Evolutionary conservation across 2,329 filamentous ascomycete genomes (phyloP), one percentile per base, ranked within the genome.

Genomic region (Podosphaera xanthii): DNA sequence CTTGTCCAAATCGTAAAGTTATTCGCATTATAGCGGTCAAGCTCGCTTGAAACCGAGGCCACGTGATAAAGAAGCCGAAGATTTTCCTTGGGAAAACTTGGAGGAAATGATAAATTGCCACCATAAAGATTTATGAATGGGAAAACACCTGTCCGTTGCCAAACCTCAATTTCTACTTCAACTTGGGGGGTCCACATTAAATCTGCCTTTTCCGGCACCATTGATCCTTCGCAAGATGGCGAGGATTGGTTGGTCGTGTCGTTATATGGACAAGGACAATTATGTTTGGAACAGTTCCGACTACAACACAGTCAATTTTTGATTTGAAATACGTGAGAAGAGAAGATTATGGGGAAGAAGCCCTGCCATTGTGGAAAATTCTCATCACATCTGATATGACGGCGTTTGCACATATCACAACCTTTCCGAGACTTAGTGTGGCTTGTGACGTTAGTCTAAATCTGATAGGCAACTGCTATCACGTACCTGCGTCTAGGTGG

Each of bases 351-450:
- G 44, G n/a, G 38, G 56, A 10, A 33, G 31, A 33, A 60, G 50
- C 56, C 78, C 67, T 77, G 94, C 89, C 91, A 98, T 79, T 98
- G 92, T 58, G 92, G 92, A 68, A 95, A 96, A 65, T 82, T 95
- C 72, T 98, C 92, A 70, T 98, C 92, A 74, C 92, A 98, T 67
- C 92, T 82, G 70, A 98, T 98, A 73, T 98, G 92, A 70, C 92
- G 83, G 71, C 86, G 84, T 74, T 98, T 98, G 80, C 92, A 98
- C 62, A 89, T 95, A 69, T 94, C 91, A 78, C 92, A 98, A 63
- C 92, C 92, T 75, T 96, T 97, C 70, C 92, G 84, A 68, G 91
- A 97, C 77, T 98, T 98, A 71, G 92, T 98, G 76, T 98, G 92
- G 76, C 91, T 95, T 71, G 31, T 61, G 30, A 30, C 34, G 42